Conservation (phyloP, 345 rosid species). For the Adansonia digitata region DNA sequence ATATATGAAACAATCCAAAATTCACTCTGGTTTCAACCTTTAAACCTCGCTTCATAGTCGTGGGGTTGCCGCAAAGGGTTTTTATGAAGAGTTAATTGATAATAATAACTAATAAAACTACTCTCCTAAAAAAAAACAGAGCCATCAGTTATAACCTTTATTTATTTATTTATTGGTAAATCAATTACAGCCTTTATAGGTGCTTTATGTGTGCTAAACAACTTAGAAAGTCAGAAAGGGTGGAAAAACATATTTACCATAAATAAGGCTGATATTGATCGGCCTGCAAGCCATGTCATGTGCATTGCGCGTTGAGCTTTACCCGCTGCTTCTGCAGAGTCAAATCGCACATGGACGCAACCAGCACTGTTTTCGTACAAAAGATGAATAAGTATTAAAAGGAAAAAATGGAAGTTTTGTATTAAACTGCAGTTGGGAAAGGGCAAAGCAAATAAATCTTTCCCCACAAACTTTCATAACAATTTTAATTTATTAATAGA, state of each 20-base stretch:
- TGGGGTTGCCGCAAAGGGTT: conserved; percentile 43
- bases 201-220: neutral
- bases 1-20: neutral
- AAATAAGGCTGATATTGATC: conserved; percentile 71
- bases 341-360: conserved; percentile 63
- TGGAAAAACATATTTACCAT: conserved; percentile 44
- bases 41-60: conserved; percentile 63
- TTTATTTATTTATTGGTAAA: too few relatives aligned
- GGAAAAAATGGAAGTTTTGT: neutral
- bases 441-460: neutral
- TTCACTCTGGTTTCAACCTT: conserved; percentile 21
- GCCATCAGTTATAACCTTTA: neutral
- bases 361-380: conserved; percentile 66
- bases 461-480: too few relatives aligned
- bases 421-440: neutral
- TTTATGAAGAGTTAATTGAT: too few relatives aligned
- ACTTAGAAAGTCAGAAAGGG: neutral
- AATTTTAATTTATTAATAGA: too few relatives aligned
- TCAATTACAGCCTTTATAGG: neutral
- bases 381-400: neutral
- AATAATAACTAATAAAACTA: neutral
- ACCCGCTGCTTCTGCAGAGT: conserved; percentile 51
- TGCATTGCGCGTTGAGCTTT: conserved; percentile 84
- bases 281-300: conserved; percentile 87
- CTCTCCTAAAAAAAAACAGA: neutral